Conservation (phyloP, 306 rosid species). For the Erythrophleum fordii region DNA sequence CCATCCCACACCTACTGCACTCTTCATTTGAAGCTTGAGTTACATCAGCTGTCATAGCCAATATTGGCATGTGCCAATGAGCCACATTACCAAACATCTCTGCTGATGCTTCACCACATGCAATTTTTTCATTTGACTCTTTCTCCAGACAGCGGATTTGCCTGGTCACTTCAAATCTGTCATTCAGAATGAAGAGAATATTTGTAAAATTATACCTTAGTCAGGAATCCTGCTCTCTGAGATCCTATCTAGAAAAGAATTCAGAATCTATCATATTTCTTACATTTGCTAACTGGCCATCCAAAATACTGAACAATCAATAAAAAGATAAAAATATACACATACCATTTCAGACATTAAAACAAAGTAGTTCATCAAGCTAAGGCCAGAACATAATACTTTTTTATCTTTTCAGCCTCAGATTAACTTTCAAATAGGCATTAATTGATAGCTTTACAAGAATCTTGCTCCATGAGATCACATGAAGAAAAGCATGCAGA, state of each 20-base stretch:
- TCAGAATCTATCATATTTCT: conserved; percentile 20
- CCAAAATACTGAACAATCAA: background rate
- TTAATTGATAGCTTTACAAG: background rate
- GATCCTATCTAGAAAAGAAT: conserved; percentile 30
- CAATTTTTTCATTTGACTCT: conserved; percentile 62
- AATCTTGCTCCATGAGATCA: conserved; percentile 3
- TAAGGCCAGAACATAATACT: background rate
- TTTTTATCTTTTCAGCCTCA: background rate
- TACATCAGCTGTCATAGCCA: conserved; percentile 97
- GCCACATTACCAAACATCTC: conserved; percentile 63
- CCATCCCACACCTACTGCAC: conserved; percentile 92
- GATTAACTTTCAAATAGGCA: background rate
- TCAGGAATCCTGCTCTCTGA: conserved; percentile 2
- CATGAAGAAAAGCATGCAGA: conserved; percentile 8
- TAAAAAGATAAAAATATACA: background rate
- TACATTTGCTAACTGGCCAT: background rate
- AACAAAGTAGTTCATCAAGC: background rate
- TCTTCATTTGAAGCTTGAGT: conserved; percentile 80
- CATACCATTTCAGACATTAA: background rate
- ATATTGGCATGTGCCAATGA: conserved; percentile 82
- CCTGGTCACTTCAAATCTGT: conserved; percentile 83
- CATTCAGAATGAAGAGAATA: conserved; percentile 32
- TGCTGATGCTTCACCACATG: conserved; percentile 56
- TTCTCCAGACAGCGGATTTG: conserved; percentile 66
- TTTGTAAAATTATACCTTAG: conserved; percentile 23